Conservation (phyloP, 1,284 basidiomycete genomes). For the Dichomitus squalens region DNA sequence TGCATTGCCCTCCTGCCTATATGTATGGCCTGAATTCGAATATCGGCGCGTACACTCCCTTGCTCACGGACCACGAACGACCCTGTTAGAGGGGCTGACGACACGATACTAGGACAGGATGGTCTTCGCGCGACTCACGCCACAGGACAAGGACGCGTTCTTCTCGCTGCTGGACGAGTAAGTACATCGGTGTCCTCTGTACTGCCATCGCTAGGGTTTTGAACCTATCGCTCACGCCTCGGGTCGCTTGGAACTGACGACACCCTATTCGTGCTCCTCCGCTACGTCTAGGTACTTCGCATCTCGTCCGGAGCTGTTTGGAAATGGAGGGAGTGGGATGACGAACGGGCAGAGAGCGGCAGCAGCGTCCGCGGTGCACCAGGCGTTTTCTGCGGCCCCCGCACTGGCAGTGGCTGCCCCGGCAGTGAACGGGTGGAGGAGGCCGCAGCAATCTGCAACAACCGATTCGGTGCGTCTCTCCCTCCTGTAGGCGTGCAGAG, state of each 20-base stretch:
- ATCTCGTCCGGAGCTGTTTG: slow-evolving; percentile 68
- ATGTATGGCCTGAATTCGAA: slow-evolving; percentile 6
- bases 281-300: slow-evolving; percentile 63
- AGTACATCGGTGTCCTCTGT: slow-evolving; percentile 22
- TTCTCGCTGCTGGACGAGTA: slow-evolving; percentile 79
- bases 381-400: slow-evolving; percentile 49
- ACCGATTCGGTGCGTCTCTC: slow-evolving; percentile 18
- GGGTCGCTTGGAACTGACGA: neutral
- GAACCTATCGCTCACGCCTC: neutral
- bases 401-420: slow-evolving; percentile 38
- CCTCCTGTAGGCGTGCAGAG: neutral
- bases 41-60: neutral
- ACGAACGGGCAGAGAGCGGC: slow-evolving; percentile 8
- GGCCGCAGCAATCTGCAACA: neutral
- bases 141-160: slow-evolving; percentile 76
- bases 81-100: neutral
- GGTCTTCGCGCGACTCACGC: slow-evolving; percentile 63
- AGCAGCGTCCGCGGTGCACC: slow-evolving; percentile 49
- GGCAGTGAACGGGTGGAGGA: slow-evolving; percentile 22
- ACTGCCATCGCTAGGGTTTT: neutral
- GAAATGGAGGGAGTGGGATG: slow-evolving; percentile 7
- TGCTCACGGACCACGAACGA: neutral
- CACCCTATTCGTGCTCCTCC: neutral
- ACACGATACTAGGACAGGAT: slow-evolving; percentile 14
- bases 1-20: neutral